Conservation (phyloP, 2,329 filamentous ascomycete genomes). For the Lasiodiplodia theobromae region DNA sequence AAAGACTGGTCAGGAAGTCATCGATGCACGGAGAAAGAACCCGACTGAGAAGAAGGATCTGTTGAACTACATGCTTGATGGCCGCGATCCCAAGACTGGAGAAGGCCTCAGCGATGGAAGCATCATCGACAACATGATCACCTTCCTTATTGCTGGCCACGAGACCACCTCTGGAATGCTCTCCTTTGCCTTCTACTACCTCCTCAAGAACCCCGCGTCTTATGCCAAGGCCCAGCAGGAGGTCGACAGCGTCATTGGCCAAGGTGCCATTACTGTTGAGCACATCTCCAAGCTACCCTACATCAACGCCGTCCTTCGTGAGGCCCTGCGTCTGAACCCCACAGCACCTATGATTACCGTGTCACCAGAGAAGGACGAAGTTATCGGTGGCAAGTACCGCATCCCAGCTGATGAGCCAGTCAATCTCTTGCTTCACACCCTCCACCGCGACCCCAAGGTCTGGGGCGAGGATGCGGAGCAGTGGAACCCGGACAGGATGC, state of each 20-base stretch:
- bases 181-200: conserved; percentile 57
- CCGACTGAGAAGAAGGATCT: conserved; percentile 66
- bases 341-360: conserved; percentile 60
- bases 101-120: conserved; percentile 64
- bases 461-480: conserved; percentile 55
- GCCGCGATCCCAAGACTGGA: conserved; percentile 68
- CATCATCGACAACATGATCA: conserved; percentile 72
- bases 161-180: conserved; percentile 48
- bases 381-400: conserved; percentile 48
- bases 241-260: conserved; percentile 60
- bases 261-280: conserved; percentile 53
- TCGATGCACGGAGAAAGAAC: conserved; percentile 62
- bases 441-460: conserved; percentile 52
- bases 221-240: conserved; percentile 61
- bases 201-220: conserved; percentile 59
- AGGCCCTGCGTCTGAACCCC: conserved; percentile 62
- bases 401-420: conserved; percentile 45
- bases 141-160: conserved; percentile 66
- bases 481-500: conserved; percentile 58
- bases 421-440: conserved; percentile 41
- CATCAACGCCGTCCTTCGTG: conserved; percentile 61
- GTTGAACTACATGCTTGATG: conserved; percentile 65
- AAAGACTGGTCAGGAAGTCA: conserved; percentile 62
- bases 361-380: conserved; percentile 42
- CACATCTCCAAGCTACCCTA: conserved; percentile 62